These are phyloP conservation scores for Alternaria longipes DNA, from an alignment of 2,329 filamentous ascomycete genomes.

Conservation along the genomic window DNA sequence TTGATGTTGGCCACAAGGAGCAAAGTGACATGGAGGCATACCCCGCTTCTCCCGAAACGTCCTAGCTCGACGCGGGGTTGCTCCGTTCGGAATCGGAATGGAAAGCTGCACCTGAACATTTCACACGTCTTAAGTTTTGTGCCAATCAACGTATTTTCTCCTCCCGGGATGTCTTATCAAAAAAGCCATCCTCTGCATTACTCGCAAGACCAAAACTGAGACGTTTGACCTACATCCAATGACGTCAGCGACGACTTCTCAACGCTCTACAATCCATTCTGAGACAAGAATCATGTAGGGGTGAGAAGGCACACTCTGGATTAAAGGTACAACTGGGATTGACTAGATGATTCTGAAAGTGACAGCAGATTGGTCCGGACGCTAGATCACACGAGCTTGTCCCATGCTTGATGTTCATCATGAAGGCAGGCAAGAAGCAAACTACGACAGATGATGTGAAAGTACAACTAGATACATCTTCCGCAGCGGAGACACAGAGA, in stretches of 20 bases:
- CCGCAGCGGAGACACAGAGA: neutral
- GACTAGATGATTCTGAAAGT: neutral
- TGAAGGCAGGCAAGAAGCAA: neutral
- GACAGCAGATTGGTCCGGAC: neutral
- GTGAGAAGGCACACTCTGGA: neutral
- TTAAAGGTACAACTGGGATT: too few relatives aligned
- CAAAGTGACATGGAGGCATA: neutral
- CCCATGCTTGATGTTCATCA: neutral
- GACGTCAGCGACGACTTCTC: neutral
- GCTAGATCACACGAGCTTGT: neutral
- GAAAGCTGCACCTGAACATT: neutral
- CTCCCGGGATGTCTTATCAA: neutral
- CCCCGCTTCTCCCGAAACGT: neutral
- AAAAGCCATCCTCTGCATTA: neutral
- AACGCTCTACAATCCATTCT: neutral
- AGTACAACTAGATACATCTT: neutral
- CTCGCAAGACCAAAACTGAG: neutral
- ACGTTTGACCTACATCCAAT: neutral
- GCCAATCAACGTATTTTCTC: accelerated
- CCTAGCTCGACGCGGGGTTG: neutral
- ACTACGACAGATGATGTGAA: neutral
- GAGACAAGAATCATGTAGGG: neutral
- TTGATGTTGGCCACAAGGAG: neutral
- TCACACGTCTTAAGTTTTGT: neutral
- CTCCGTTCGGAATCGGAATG: neutral